Base-by-base conservation (phyloP, 2,329 filamentous ascomycete species). In the Phialemonium atrogriseum region DNA sequence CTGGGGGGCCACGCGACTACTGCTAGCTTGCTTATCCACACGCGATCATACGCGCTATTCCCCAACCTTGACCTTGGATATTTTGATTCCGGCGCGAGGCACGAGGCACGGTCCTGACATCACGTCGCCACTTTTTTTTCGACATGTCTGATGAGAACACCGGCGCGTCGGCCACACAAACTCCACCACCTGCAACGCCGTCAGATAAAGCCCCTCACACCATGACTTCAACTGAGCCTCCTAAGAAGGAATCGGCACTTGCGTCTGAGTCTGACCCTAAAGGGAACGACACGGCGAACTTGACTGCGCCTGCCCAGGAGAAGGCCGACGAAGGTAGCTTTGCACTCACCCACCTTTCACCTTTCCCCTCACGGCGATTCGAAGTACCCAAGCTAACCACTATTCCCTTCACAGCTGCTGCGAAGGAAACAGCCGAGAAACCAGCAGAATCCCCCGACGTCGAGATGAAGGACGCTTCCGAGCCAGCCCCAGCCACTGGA, bases 391-490 rank as follows among this genome's bases (percentile, higher is more conserved):
- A 23, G 31, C 31, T 28, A 30, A 30, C 21, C 20, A 28, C 13
- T 14, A 10, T 25, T 17, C 15, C 10, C 19, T 18, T 27, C 14
- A 23, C 18, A 38, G 30, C 36, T 48, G 46, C 35, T 48, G 51
- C 27, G 31, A 46, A 37, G 49, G 53, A 31, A 45, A 25, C 45
- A 33, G 37, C 46, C 25, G 54, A 52, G 29, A 53, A 52, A 30
- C 28, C 51, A 11, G 38, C 47, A 36, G 51, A 56, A 26, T 38
- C 45, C 34, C 42, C 54, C 39, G 65, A 66, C 41, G 75, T 74
- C 9, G 82, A 88, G 53, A 83, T 80, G 15, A 77, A 77, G 66
- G 80, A 84, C 33, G 78, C 80, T n/a, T n/a, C n/a, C 43, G 73
- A 80, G 52, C 70, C 75, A 27, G 74, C 78, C 46, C 25, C 47